Evolutionary conservation across 257 asterid species (phyloP), one percentile per base, ranked within the genome.

Genomic region (Echium plantagineum): DNA sequence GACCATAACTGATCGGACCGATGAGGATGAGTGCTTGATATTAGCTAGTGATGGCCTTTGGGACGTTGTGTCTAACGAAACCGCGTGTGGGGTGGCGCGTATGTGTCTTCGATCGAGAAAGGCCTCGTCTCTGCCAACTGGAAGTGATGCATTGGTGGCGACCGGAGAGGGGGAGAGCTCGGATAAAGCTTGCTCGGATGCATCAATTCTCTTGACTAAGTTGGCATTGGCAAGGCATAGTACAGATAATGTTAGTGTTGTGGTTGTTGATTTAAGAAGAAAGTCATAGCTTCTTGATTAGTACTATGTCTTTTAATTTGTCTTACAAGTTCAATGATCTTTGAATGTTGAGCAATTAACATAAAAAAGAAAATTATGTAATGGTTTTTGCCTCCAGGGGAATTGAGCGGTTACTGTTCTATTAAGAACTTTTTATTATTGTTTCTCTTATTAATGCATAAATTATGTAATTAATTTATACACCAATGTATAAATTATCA

Each of bases 21-120:
- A 58, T 9, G 93, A 78, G 47, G 98, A 91, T 18, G 98, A 87
- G 63, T 91, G 96, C 54, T 53, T 91, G 58, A 87, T 91, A 0
- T 57, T 90, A 5, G 98, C 94, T 0, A 90, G 95, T 53, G 98
- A 90, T 32, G 98, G 98, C 0, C 76, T 91, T 0, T 91, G 98
- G 98, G 98, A 91, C 32, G 98, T 88, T 38, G 93, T 91, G 0
- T 82, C 98, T 0, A 85, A 85, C 62, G 95, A 83, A 35, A 91
- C 98, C 5, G 98, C 98, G 0, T 91, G 98, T 46, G 75, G 93
- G 54, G 98, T 91, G 64, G 98, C 98, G 26, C 85, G 94, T 0
- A 91, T 78, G 93, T 91, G 96, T 71, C 69, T 91, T 7, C 80
- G 73, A 58, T 82, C 85, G 0, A 60, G 85, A 15, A 78, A 76